These are phyloP conservation scores for Cupressus sempervirens DNA, from an alignment of 75 land plant species.

Conservation along the genomic window DNA sequence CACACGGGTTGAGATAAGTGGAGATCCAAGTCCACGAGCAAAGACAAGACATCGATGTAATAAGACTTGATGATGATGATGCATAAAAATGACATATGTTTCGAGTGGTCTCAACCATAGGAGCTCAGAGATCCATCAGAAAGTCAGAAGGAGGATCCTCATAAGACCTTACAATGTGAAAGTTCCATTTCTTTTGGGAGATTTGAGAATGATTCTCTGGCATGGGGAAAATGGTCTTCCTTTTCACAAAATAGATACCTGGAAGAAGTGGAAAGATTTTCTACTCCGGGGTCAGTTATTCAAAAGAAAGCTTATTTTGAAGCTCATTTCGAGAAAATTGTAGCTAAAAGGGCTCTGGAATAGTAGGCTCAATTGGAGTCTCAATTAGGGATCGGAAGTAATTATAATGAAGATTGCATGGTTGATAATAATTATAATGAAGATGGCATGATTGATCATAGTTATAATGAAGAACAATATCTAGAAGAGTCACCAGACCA, in stretches of 20 bases:
- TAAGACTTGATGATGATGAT: conserved; percentile 10
- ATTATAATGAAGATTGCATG: conserved; percentile 15
- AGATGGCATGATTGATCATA: too few species aligned
- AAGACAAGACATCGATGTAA: too few species aligned
- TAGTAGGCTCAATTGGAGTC: conserved; percentile 20
- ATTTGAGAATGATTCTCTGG: too few species aligned
- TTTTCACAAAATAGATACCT: conserved; percentile 65
- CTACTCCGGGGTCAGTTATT: conserved; percentile 59
- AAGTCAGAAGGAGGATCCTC: conserved; percentile 3
- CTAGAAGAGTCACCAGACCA: conserved; percentile 18
- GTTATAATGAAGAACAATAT: conserved; percentile 21
- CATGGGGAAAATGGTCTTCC: too few species aligned
- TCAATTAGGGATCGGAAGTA: conserved; percentile 10
- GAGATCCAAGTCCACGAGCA: too few species aligned
- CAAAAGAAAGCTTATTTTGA: conserved; percentile 75
- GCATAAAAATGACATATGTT: neutral
- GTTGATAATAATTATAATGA: neutral
- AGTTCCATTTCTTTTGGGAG: conserved; percentile 60
- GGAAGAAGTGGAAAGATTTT: conserved; percentile 63
- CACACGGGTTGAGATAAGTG: too few species aligned
- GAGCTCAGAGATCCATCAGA: neutral
- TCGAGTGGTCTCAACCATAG: conserved; percentile 4
- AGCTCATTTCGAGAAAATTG: conserved; percentile 51
- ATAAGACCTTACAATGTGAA: neutral
- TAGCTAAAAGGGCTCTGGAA: conserved; percentile 26